A percentile compares a stretch with the other conserved stretches of the same genome.
These are phyloP conservation scores for Lipomyces yamadae DNA, from an alignment of 805 yeast genomes.

Conservation along the genomic window DNA sequence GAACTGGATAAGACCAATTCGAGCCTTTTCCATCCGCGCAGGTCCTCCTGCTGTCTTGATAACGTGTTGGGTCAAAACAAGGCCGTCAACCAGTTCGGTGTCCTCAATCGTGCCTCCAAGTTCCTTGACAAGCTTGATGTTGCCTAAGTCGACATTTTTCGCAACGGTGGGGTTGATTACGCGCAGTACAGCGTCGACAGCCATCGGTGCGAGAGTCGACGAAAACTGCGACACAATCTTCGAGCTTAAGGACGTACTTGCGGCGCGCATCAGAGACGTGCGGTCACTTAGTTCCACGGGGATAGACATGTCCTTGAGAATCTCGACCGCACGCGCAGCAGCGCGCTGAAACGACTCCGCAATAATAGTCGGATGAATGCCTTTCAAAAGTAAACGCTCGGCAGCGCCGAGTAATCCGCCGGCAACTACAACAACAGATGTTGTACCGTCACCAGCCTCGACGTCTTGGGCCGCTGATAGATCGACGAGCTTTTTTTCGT, in stretches of 20 bases:
- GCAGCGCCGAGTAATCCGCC: conserved; percentile 96
- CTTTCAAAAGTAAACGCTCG: conserved; percentile 83
- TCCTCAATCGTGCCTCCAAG: conserved; percentile 98
- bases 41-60: conserved; percentile 95
- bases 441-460: conserved; percentile 99
- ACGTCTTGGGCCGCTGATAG: conserved; percentile 97
- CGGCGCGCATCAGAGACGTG: conserved; percentile 86
- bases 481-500: conserved; percentile 63
- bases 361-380: conserved; percentile 91
- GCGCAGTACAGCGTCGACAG: conserved; percentile 89
- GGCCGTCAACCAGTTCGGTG: conserved; percentile 90
- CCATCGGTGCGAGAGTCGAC: conserved; percentile 82
- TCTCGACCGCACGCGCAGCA: conserved; percentile 78
- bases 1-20: conserved; percentile 86
- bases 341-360: conserved; percentile 94
- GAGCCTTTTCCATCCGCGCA: conserved; percentile 89
- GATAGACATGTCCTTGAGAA: conserved; percentile 81
- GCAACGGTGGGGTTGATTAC: conserved; percentile 66
- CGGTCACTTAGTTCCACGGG: conserved; percentile 79
- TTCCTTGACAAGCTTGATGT: conserved; percentile 87
- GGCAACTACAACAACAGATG: conserved; percentile 93
- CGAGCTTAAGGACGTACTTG: conserved; percentile 89
- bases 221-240: conserved; percentile 95
- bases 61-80: conserved; percentile 88
- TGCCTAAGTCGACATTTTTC: conserved; percentile 78